phyloP scores from a whole-genome alignment of 2,329 filamentous ascomycete species.

The Ceratocystis papillata region DNA sequence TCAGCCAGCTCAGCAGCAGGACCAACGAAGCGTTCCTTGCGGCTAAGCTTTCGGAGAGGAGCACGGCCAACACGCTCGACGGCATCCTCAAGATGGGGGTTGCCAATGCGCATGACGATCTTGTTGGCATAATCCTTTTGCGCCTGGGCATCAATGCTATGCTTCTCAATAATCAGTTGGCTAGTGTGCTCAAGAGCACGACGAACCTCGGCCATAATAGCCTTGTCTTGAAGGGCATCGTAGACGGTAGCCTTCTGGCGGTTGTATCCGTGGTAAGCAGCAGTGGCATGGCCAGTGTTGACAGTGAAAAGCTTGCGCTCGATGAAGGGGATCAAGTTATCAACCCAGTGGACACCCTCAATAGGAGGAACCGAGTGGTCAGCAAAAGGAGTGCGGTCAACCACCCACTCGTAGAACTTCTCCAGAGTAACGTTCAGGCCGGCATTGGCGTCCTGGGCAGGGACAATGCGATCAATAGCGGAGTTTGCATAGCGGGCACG shows the following conservation, averaged over 20 bases:
- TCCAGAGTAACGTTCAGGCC: constrained; percentile 90
- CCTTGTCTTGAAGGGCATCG: constrained; percentile 53
- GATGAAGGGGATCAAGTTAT: constrained; percentile 85
- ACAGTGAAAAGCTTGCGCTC: constrained; percentile 99
- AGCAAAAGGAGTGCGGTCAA: constrained; percentile 76
- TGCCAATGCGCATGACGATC: constrained; percentile 87
- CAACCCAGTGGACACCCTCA: constrained; percentile 84
- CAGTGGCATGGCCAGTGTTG: constrained; percentile 94
- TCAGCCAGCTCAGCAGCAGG: constrained; percentile 85
- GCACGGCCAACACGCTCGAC: constrained; percentile 93
- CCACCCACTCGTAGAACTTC: constrained; percentile 98
- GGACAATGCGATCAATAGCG: constrained; percentile 95
- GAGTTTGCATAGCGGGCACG: constrained; percentile 92
- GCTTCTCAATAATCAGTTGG: constrained; percentile 74
- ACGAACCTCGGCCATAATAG: constrained; percentile 69
- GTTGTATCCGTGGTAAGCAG: constrained; percentile 89
- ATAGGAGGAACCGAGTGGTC: constrained; percentile 61
- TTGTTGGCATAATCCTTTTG: constrained; percentile 82
- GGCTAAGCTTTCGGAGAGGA: constrained; percentile 82
- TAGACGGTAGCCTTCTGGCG: constrained; percentile 78
- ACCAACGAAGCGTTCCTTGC: constrained; percentile 92
- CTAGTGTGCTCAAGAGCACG: constrained; percentile 78
- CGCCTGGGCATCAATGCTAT: constrained; percentile 61
- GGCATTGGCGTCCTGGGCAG: constrained; percentile 67
- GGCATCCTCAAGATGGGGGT: constrained; percentile 82